Evolutionary conservation across 352 stramenopile genomes (phyloP).

Genomic region (Phytophthora boehmeriae): DNA sequence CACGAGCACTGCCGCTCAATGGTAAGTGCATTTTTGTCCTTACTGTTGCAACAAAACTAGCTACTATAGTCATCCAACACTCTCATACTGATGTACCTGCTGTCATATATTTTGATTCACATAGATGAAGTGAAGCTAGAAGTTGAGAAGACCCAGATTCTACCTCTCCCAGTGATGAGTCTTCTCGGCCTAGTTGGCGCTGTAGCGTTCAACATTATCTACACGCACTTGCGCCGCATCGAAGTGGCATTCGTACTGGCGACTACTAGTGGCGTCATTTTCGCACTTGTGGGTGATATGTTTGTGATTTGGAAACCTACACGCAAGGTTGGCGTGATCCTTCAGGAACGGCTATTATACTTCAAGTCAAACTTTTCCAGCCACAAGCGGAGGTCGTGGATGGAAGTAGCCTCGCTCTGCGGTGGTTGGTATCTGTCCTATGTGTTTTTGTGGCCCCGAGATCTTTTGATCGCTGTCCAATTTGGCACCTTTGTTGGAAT

Average conservation of each 20-base stretch:
- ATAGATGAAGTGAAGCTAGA: slow-evolving; percentile 47
- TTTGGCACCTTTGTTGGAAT: slow-evolving; percentile 80
- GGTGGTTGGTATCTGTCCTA: slow-evolving; percentile 73
- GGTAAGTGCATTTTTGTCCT: slow-evolving; percentile 29
- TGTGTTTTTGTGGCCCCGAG: slow-evolving; percentile 63
- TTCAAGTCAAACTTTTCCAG: slow-evolving; percentile 61
- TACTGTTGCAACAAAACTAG: not conserved
- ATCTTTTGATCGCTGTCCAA: slow-evolving; percentile 77
- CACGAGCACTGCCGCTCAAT: slow-evolving; percentile 45
- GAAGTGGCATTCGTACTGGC: slow-evolving; percentile 84
- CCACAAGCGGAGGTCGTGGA: slow-evolving; percentile 57
- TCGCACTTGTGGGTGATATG: slow-evolving; percentile 80
- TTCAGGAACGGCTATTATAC: slow-evolving; percentile 81
- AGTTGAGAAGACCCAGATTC: slow-evolving; percentile 68
- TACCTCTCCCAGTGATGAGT: slow-evolving; percentile 83
- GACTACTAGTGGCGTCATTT: slow-evolving; percentile 76
- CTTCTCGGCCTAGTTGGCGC: slow-evolving; percentile 76
- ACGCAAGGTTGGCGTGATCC: slow-evolving; percentile 73
- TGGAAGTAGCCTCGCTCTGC: slow-evolving; percentile 62
- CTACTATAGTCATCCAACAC: too few species aligned
- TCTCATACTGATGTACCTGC: not conserved
- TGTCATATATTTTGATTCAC: not conserved
- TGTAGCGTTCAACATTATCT: slow-evolving; percentile 90
- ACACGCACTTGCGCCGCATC: slow-evolving; percentile 81
- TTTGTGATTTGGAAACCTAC: slow-evolving; percentile 89